Percentiles rank a stretch among this genome's conserved stretches.
These are phyloP conservation scores for Lagerstroemia speciosa DNA, from an alignment of 345 rosid genomes.

Conservation along the genomic window DNA sequence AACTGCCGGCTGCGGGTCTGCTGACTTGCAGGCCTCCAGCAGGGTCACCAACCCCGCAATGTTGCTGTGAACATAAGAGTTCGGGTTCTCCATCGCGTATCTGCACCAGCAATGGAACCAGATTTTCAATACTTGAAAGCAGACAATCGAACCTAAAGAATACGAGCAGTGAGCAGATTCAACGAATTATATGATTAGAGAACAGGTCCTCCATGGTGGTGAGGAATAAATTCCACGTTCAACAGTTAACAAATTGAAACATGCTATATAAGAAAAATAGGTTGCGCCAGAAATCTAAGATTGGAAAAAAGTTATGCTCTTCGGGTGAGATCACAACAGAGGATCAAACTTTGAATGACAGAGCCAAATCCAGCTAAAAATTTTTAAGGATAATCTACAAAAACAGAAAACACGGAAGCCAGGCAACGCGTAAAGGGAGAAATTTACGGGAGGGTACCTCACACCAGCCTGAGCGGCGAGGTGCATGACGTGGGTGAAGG, in stretches of 20 bases:
- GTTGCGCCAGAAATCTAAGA: not conserved
- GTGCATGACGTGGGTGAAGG: slow-evolving; percentile 33
- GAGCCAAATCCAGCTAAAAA: not conserved
- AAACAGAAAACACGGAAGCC: not conserved
- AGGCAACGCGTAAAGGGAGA: not conserved
- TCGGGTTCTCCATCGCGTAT: slow-evolving; percentile 29
- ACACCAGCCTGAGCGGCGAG: slow-evolving; percentile 36
- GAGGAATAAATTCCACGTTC: too few relatives aligned
- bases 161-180: too few relatives aligned
- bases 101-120: slow-evolving; percentile 3
- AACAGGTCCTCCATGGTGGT: not conserved
- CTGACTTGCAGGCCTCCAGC: slow-evolving; percentile 27
- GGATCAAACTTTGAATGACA: not conserved
- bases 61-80: slow-evolving; percentile 27
- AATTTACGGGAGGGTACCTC: slow-evolving; percentile 6
- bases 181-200: not conserved
- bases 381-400: not conserved
- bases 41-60: slow-evolving; percentile 27
- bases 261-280: too few relatives aligned
- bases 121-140: not conserved
- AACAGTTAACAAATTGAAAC: too few relatives aligned
- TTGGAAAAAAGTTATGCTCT: too few relatives aligned
- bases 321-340: not conserved
- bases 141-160: not conserved
- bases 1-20: slow-evolving; percentile 26